These are phyloP conservation scores for Kregervanrija delftensis DNA, from an alignment of 805 yeast genomes.

Conservation along the genomic window DNA sequence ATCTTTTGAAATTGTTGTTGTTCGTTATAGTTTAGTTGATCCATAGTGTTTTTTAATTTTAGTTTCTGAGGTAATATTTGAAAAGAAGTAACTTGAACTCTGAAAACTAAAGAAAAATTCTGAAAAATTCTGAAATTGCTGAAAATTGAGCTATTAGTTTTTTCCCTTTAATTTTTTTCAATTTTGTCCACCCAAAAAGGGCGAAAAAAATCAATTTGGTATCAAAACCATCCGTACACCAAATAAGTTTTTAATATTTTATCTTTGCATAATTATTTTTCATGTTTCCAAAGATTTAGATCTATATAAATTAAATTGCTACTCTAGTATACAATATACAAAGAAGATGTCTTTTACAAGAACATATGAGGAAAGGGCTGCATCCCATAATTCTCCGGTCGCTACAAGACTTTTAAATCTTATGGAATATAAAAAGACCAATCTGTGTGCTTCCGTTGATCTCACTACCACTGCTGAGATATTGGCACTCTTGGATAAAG, in stretches of 20 bases:
- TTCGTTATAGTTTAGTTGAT: slow-evolving; percentile 88
- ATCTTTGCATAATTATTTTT: too few species aligned
- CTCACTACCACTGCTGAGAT: slow-evolving; percentile 76
- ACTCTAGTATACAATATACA: too few species aligned
- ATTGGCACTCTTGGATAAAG: slow-evolving; percentile 58
- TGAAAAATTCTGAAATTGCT: neutral
- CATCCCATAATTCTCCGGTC: slow-evolving; percentile 64
- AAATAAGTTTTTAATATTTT: too few species aligned
- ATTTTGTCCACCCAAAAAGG: neutral
- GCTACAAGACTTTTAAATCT: slow-evolving; percentile 67
- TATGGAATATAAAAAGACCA: slow-evolving; percentile 76
- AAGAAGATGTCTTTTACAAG: slow-evolving; percentile 5
- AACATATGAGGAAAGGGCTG: slow-evolving; percentile 65
- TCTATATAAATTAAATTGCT: too few species aligned
- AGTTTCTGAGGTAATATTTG: neutral
- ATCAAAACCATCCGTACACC: neutral
- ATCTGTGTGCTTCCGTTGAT: slow-evolving; percentile 92
- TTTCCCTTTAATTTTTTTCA: too few species aligned
- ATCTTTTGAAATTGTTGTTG: slow-evolving; percentile 94
- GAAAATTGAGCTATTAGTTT: neutral
- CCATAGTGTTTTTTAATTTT: slow-evolving; percentile 48
- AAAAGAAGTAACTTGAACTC: too few species aligned
- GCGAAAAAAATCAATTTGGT: neutral
- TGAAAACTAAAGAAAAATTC: neutral
- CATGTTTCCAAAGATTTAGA: too few species aligned